A percentile compares a stretch with the other conserved stretches of the same genome.
phyloP scores from a whole-genome alignment of 1,139 yeast species.

The Meyerozyma athensensis region DNA sequence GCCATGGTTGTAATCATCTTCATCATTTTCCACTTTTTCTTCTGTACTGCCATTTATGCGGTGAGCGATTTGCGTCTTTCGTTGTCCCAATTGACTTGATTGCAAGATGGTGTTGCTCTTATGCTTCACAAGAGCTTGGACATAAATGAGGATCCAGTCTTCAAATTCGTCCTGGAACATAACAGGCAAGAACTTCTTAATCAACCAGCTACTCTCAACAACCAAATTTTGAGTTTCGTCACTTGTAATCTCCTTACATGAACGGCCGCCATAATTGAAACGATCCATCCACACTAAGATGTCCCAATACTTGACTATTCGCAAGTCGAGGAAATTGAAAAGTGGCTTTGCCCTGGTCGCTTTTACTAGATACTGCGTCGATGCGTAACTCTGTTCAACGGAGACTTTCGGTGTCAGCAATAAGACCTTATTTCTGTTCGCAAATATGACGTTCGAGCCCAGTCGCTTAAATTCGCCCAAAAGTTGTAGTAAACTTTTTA shows the following conservation, averaged over 20 bases:
- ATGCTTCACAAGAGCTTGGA: constrained; percentile 62
- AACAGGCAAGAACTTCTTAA: constrained; percentile 67
- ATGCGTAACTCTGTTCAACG: constrained; percentile 88
- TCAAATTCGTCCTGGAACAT: constrained; percentile 78
- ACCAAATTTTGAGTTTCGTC: constrained; percentile 54
- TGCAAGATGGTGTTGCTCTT: constrained; percentile 41
- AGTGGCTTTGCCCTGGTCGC: constrained; percentile 77
- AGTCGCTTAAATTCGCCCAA: constrained; percentile 74
- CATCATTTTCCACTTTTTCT: constrained; percentile 30
- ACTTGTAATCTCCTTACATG: constrained; percentile 55
- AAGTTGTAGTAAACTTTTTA: constrained; percentile 77
- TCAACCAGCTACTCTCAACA: constrained; percentile 75
- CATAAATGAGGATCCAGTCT: constrained; percentile 76
- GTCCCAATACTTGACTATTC: constrained; percentile 83
- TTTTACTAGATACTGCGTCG: constrained; percentile 81
- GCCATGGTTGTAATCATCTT: constrained; percentile 21
- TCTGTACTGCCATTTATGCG: constrained; percentile 43
- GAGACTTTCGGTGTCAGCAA: constrained; percentile 71
- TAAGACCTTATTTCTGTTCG: constrained; percentile 71
- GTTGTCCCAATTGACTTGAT: constrained; percentile 39
- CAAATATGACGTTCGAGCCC: constrained; percentile 77
- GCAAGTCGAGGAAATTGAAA: constrained; percentile 76
- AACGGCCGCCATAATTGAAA: constrained; percentile 80
- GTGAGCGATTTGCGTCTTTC: constrained; percentile 64
- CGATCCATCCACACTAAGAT: constrained; percentile 91